A percentile compares a stretch with the other conserved stretches of the same genome.
Conservation (phyloP, 305 asterid genomes). For the Fraxinus greggii region DNA sequence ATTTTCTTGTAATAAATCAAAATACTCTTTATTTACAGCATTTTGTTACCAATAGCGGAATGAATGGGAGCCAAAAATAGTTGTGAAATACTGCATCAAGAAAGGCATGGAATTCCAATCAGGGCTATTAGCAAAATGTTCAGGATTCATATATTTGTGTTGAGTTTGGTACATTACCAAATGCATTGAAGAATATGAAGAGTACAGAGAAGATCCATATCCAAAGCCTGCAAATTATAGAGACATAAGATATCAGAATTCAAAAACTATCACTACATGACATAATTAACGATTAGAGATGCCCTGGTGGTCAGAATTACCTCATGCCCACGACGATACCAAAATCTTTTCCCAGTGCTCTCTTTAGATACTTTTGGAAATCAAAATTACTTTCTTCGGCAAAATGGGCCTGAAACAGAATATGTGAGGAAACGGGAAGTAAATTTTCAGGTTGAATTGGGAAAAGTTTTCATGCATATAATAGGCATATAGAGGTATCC, state of each 20-base stretch:
- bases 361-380: slow-evolving; percentile 56
- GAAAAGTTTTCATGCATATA: not conserved
- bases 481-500: not conserved
- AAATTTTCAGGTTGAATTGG: not conserved
- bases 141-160: not conserved
- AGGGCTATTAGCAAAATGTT: not conserved
- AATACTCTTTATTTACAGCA: not conserved
- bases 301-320: slow-evolving; percentile 31
- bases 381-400: slow-evolving; percentile 50
- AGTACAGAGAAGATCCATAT: slow-evolving; percentile 71
- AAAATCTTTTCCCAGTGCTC: slow-evolving; percentile 68
- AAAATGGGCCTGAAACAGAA: slow-evolving; percentile 58
- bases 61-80: slow-evolving; percentile 73
- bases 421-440: not conserved
- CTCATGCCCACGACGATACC: slow-evolving; percentile 68
- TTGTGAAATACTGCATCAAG: slow-evolving; percentile 53
- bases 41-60: slow-evolving; percentile 63
- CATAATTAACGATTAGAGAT: not conserved
- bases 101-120: not conserved
- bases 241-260: not conserved
- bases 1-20: not conserved
- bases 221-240: slow-evolving; percentile 52
- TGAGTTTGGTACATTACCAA: slow-evolving; percentile 38
- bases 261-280: not conserved
- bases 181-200: slow-evolving; percentile 75